These are phyloP conservation scores for Leccinum sublutescens DNA, from an alignment of 768 basidiomycete species.

Conservation along the genomic window DNA sequence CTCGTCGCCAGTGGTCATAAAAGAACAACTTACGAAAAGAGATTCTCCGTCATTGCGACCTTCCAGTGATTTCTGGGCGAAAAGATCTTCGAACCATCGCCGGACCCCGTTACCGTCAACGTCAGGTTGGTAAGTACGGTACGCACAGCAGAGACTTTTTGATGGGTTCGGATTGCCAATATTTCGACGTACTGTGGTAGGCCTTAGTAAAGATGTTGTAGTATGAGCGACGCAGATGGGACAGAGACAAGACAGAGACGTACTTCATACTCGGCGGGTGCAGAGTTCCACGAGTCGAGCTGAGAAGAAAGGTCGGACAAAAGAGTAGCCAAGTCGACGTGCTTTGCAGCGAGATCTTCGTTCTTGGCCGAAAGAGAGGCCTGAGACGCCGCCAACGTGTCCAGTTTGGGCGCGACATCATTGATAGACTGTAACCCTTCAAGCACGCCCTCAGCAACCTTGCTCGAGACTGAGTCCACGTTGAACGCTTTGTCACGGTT, in stretches of 20 bases:
- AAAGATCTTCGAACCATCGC: too few relatives aligned
- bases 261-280: slow-evolving; percentile 77
- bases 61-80: too few relatives aligned
- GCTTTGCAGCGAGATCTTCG: slow-evolving; percentile 37
- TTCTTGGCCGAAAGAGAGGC: slow-evolving; percentile 40
- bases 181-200: too few relatives aligned
- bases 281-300: slow-evolving; percentile 75
- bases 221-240: too few relatives aligned
- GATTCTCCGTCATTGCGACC: too few relatives aligned
- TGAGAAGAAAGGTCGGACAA: slow-evolving; percentile 49
- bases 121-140: too few relatives aligned
- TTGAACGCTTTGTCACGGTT: slow-evolving; percentile 73
- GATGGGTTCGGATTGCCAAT: too few relatives aligned
- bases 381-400: slow-evolving; percentile 42
- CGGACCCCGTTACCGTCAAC: too few relatives aligned
- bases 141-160: too few relatives aligned
- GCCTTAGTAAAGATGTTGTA: too few relatives aligned
- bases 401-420: slow-evolving; percentile 40
- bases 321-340: slow-evolving; percentile 40
- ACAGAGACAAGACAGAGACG: background rate
- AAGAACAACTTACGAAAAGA: too few relatives aligned
- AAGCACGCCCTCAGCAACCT: slow-evolving; percentile 53
- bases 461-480: slow-evolving; percentile 55
- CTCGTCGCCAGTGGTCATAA: too few relatives aligned
- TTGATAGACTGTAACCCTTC: slow-evolving; percentile 42